Conservation (phyloP, 345 rosid species). For the Turnera subulata region DNA sequence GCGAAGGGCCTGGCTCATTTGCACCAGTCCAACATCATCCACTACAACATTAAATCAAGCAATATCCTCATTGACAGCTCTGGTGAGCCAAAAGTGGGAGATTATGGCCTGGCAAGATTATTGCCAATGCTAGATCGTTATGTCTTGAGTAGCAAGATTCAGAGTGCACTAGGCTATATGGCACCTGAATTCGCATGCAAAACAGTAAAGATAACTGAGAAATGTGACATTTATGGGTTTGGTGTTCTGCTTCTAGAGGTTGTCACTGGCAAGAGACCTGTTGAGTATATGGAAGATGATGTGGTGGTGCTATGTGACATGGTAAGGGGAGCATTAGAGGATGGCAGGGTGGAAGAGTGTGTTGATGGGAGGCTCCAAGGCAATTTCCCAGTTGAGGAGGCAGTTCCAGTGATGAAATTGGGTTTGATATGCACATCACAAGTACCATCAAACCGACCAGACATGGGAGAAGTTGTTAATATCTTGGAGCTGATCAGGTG, state of each 20-base stretch:
- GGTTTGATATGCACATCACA: conserved; percentile 91
- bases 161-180: conserved; percentile 98
- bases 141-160: conserved; percentile 89
- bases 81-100: conserved; percentile 89
- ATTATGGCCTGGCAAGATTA: conserved; percentile 83
- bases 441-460: conserved; percentile 93
- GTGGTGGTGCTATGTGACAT: conserved; percentile 88
- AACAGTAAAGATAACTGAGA: conserved; percentile 92
- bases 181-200: conserved; percentile 98
- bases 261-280: conserved; percentile 85
- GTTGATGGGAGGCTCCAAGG: conserved; percentile 56
- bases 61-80: conserved; percentile 71
- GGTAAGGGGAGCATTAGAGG: conserved; percentile 77
- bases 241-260: conserved; percentile 83
- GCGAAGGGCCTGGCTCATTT: conserved; percentile 84
- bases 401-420: conserved; percentile 79
- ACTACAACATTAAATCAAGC: conserved; percentile 94
- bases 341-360: conserved; percentile 71
- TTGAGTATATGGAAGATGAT: conserved; percentile 94
- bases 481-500: conserved; percentile 75
- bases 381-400: conserved; percentile 74
- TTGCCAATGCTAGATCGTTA: conserved; percentile 93
- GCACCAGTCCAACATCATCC: conserved; percentile 78
- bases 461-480: conserved; percentile 88
- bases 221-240: conserved; percentile 92